Conservation (phyloP, 2,329 filamentous ascomycete species). For the Fusarium brachygibbosum region DNA sequence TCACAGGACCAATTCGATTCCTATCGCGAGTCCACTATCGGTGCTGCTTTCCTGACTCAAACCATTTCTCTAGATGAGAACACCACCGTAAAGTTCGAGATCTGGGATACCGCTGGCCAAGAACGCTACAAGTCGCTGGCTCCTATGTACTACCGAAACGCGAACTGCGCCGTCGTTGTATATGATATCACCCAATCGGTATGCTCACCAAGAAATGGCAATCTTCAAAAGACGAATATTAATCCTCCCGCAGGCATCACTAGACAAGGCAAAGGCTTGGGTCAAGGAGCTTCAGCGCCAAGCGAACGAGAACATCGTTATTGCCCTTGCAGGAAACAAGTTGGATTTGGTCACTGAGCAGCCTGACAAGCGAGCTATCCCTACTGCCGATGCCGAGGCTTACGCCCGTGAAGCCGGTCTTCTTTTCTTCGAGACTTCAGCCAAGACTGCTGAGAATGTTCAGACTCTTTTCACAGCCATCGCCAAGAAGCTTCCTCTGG, state of each 20-base stretch:
- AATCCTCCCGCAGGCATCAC: slow-evolving; percentile 75
- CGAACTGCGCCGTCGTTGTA: slow-evolving; percentile 98
- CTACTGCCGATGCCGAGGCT: slow-evolving; percentile 90
- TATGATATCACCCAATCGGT: slow-evolving; percentile 99
- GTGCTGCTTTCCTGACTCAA: slow-evolving; percentile 98
- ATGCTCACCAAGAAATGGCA: slow-evolving; percentile 56
- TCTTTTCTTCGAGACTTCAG: slow-evolving; percentile 98
- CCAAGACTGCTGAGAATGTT: slow-evolving; percentile 97
- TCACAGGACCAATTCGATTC: slow-evolving; percentile 95
- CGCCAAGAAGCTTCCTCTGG: slow-evolving; percentile 95
- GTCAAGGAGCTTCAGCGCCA: slow-evolving; percentile 98
- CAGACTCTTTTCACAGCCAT: slow-evolving; percentile 96
- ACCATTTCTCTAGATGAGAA: slow-evolving; percentile 98
- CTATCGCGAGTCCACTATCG: slow-evolving; percentile 97
- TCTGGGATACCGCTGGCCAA: slow-evolving; percentile 98
- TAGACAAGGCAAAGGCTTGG: slow-evolving; percentile 99
- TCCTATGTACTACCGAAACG: slow-evolving; percentile 99
- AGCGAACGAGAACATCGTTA: slow-evolving; percentile 99
- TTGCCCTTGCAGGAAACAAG: slow-evolving; percentile 97
- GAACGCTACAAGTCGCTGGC: slow-evolving; percentile 99
- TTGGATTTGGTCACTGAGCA: slow-evolving; percentile 94
- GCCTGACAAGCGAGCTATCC: slow-evolving; percentile 94
- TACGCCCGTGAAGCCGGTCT: slow-evolving; percentile 94
- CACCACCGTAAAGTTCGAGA: slow-evolving; percentile 99
- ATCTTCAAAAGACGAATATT: slow-evolving; percentile 16